Conservation (phyloP, 2,329 filamentous ascomycete species). For the Hypoxylon sp. region DNA sequence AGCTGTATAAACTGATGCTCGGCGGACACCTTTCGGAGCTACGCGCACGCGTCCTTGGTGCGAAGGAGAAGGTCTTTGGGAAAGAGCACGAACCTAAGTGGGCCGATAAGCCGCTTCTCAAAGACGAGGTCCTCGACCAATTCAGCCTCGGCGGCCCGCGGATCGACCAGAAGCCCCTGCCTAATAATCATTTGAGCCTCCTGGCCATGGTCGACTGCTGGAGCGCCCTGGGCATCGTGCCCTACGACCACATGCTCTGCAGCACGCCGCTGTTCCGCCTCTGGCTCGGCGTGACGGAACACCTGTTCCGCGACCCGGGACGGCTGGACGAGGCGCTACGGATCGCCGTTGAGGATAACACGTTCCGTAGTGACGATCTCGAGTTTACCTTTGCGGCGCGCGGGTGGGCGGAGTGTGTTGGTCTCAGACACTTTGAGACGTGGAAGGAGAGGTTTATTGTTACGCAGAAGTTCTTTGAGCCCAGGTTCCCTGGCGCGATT, state of each 20-base stretch:
- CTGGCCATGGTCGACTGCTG: conserved; percentile 99
- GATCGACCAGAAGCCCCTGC: conserved; percentile 62
- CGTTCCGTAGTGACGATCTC: conserved; percentile 93
- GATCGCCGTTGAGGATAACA: conserved; percentile 89
- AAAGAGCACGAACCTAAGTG: conserved; percentile 74
- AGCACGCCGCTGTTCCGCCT: conserved; percentile 97
- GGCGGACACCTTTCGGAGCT: conserved; percentile 84
- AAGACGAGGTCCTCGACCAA: conserved; percentile 87
- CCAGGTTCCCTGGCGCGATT: conserved; percentile 87
- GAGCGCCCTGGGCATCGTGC: conserved; percentile 92
- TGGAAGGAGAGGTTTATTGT: conserved; percentile 92
- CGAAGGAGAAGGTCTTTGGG: conserved; percentile 78
- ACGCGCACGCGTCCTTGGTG: conserved; percentile 73
- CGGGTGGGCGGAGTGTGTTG: conserved; percentile 95
- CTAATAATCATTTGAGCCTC: conserved; percentile 93
- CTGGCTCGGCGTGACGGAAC: conserved; percentile 97
- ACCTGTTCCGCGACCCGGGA: conserved; percentile 86
- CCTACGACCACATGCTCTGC: conserved; percentile 99
- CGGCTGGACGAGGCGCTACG: conserved; percentile 87
- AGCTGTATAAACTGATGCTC: conserved; percentile 97
- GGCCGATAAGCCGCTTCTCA: conserved; percentile 75
- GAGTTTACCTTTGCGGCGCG: conserved; percentile 98
- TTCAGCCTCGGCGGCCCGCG: conserved; percentile 77
- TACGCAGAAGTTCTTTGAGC: conserved; percentile 92
- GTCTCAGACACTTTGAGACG: conserved; percentile 90